These are phyloP conservation scores for Paramecium tetraurelia DNA, from an alignment of 73 alveolate genomes.

Conservation along the genomic window DNA sequence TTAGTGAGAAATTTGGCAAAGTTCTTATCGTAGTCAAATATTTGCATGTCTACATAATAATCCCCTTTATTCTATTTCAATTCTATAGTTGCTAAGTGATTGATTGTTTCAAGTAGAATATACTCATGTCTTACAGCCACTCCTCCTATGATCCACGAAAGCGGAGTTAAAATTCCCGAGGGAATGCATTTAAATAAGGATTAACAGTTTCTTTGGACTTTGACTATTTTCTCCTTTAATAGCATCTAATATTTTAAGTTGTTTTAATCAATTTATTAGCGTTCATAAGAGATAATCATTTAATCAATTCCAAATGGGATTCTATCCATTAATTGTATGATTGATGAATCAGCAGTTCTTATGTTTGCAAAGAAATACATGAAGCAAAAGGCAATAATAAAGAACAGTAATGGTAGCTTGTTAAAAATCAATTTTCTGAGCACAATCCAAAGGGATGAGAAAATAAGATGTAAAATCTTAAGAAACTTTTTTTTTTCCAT, in stretches of 20 bases:
- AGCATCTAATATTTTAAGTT: not conserved
- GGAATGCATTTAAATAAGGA: conserved; percentile 30
- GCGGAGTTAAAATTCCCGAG: conserved; percentile 29
- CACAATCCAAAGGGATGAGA: not conserved
- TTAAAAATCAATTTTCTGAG: not conserved
- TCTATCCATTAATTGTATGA: not conserved
- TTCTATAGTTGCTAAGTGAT: not conserved
- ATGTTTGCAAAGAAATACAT: not conserved
- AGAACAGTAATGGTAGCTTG: not conserved
- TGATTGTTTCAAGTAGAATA: not conserved
- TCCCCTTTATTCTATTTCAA: not conserved
- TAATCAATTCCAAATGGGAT: not conserved
- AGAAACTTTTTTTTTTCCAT: not conserved
- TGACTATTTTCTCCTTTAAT: not conserved
- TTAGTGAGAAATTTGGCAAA: not conserved
- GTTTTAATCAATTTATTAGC: not conserved
- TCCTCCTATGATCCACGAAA: conserved; percentile 29
- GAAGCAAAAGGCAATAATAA: not conserved
- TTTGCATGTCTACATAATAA: not conserved
- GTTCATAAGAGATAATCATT: not conserved
- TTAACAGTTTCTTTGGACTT: conserved; percentile 5
- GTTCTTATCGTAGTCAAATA: not conserved
- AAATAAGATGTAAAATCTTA: not conserved
- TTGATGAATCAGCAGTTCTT: not conserved
- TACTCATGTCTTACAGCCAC: conserved; percentile 11